Evolutionary conservation across 2,329 filamentous ascomycete species (phyloP).

Genomic region (Aphanocladium album): DNA sequence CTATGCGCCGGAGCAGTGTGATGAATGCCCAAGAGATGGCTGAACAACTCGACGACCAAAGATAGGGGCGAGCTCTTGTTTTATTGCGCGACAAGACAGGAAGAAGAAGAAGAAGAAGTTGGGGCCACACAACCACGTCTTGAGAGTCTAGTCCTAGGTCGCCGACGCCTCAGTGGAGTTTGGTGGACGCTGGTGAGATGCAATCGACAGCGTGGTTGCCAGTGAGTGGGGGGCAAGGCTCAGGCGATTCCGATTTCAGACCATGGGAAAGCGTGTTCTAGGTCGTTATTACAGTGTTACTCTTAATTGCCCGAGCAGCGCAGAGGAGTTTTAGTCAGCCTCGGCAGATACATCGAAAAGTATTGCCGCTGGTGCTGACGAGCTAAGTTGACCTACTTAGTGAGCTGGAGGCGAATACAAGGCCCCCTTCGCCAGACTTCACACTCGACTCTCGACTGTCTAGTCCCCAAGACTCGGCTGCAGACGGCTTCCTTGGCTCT

Average conservation of each 20-base stretch:
- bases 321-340: background rate
- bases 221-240: background rate
- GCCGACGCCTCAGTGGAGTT: background rate
- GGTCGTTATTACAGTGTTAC: background rate
- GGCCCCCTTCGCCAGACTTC: background rate
- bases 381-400: background rate
- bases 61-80: background rate
- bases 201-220: background rate
- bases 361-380: slow-evolving; percentile 4
- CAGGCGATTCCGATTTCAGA: background rate
- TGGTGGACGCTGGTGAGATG: background rate
- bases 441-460: background rate
- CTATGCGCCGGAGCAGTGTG: background rate
- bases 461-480: background rate
- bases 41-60: background rate
- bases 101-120: background rate
- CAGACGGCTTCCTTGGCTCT: background rate
- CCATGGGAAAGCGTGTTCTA: background rate
- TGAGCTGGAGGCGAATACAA: background rate
- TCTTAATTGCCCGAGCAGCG: background rate
- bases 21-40: no score
- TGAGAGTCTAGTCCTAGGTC: background rate
- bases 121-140: background rate
- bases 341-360: background rate
- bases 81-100: background rate